Conservation (phyloP, 257 asterid genomes). For the Ehretia macrophylla region DNA sequence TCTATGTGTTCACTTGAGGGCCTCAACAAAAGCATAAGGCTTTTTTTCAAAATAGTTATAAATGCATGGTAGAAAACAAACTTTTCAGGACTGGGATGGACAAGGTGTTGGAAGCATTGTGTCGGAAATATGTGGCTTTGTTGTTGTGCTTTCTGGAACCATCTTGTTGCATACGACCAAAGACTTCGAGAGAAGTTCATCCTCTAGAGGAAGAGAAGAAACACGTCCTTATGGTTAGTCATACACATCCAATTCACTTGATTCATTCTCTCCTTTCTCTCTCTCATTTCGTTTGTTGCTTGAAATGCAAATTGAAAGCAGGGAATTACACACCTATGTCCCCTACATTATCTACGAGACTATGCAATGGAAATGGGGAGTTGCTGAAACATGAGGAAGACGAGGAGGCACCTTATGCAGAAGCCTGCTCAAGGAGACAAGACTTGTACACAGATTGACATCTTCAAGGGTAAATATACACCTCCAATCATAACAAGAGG, state of each 20-base stretch:
- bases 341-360: conserved; percentile 54
- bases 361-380: conserved; percentile 54
- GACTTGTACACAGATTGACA: conserved; percentile 4
- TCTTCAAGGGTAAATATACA: neutral
- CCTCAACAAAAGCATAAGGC: too few relatives aligned
- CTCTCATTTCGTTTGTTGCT: conserved; percentile 4
- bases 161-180: conserved; percentile 64
- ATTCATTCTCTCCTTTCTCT: too few relatives aligned
- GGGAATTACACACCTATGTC: conserved; percentile 57
- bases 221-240: neutral
- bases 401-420: conserved; percentile 35
- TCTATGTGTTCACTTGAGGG: too few relatives aligned
- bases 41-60: neutral
- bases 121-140: conserved; percentile 72
- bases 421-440: conserved; percentile 31
- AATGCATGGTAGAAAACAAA: neutral
- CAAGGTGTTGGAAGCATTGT: conserved; percentile 60
- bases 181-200: conserved; percentile 64
- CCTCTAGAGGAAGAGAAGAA: conserved; percentile 51
- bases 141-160: conserved; percentile 76
- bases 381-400: conserved; percentile 32
- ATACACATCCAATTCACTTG: neutral
- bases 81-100: conserved; percentile 76
- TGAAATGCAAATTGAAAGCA: conserved; percentile 1
- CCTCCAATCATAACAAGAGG: neutral